phyloP scores from a whole-genome alignment of 768 basidiomycete species.

The Termitomyces sp. region DNA sequence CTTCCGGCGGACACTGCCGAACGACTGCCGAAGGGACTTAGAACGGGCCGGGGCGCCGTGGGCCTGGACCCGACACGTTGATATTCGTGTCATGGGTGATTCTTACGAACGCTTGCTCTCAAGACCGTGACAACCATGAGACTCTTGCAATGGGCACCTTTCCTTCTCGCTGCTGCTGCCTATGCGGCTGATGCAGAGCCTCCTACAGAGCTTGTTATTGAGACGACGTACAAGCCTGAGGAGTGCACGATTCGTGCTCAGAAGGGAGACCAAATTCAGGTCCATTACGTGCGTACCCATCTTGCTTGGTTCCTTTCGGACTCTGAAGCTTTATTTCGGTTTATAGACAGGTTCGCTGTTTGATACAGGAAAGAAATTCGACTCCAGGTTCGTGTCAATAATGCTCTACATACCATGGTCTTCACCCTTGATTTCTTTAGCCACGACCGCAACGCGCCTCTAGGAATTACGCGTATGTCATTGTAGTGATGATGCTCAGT shows the following conservation, averaged over 20 bases:
- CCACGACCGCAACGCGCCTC: constrained; percentile 65
- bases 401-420: background rate
- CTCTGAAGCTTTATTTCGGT: background rate
- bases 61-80: constrained; percentile 10
- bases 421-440: constrained; percentile 26
- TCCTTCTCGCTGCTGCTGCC: constrained; percentile 43
- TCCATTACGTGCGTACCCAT: constrained; percentile 64
- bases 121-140: constrained; percentile 37
- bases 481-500: background rate
- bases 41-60: background rate
- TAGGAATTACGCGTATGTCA: constrained; percentile 70
- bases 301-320: background rate
- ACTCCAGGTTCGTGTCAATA: constrained; percentile 60
- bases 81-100: background rate
- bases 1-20: constrained; percentile 2
- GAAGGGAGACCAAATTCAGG: constrained; percentile 59
- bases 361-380: constrained; percentile 76
- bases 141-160: constrained; percentile 40
- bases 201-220: constrained; percentile 54
- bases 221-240: constrained; percentile 54
- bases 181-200: constrained; percentile 28
- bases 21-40: constrained; percentile 6
- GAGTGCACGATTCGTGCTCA: constrained; percentile 49
- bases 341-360: constrained; percentile 76
- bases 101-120: background rate